Conservation (phyloP, 805 yeast genomes). For the Kodamaea laetipori region DNA sequence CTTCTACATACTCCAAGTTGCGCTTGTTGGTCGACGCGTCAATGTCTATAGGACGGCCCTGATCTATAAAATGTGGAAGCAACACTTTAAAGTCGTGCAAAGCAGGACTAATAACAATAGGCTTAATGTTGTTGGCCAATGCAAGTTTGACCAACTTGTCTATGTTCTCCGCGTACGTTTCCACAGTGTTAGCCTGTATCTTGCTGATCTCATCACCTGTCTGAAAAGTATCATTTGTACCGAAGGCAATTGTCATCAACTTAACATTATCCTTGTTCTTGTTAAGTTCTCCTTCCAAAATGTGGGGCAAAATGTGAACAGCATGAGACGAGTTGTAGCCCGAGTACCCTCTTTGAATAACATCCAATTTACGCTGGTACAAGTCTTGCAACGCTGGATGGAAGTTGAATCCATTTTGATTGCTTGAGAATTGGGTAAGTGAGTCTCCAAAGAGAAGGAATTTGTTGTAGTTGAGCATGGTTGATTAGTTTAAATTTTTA, state of each 20-base stretch:
- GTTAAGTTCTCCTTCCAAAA: slow-evolving; percentile 47
- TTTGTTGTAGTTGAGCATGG: too few species aligned
- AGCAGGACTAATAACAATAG: slow-evolving; percentile 66
- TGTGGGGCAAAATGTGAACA: slow-evolving; percentile 32
- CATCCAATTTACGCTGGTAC: slow-evolving; percentile 66
- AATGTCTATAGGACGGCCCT: not conserved
- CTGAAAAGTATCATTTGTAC: slow-evolving; percentile 67
- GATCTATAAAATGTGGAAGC: not conserved
- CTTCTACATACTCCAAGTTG: slow-evolving; percentile 48
- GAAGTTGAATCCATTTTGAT: slow-evolving; percentile 42
- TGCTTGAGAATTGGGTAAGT: slow-evolving; percentile 57
- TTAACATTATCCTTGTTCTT: slow-evolving; percentile 29
- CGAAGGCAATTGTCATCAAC: slow-evolving; percentile 66
- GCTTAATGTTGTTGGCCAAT: slow-evolving; percentile 44
- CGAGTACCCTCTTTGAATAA: slow-evolving; percentile 71
- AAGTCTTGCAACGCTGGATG: slow-evolving; percentile 51
- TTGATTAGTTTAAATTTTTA: too few species aligned
- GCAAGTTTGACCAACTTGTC: slow-evolving; percentile 43
- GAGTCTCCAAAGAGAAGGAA: slow-evolving; percentile 72
- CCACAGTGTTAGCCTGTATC: slow-evolving; percentile 51
- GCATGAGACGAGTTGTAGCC: slow-evolving; percentile 78
- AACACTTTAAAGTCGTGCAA: slow-evolving; percentile 43
- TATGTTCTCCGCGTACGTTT: slow-evolving; percentile 51
- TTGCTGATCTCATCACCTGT: slow-evolving; percentile 16
- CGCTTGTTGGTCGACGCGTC: slow-evolving; percentile 13